Evolutionary conservation across 2,329 filamentous ascomycete genomes (phyloP).

Genomic region (Celoporthe dispersa): DNA sequence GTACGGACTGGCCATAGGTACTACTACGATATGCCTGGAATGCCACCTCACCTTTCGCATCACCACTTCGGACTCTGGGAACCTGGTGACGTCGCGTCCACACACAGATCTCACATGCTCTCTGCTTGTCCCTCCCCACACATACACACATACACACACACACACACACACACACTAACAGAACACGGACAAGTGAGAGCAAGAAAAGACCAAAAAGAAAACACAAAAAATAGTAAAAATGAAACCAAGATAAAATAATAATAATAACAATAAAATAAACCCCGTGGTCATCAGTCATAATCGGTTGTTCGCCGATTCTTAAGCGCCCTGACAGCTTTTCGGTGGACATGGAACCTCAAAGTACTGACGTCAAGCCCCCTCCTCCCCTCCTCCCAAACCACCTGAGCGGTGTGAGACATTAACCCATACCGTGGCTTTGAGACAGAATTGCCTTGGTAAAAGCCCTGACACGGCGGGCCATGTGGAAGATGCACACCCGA

Average conservation of each 20-base stretch:
- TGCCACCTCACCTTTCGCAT: neutral
- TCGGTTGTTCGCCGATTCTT: neutral
- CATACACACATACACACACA: no score
- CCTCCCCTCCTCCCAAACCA: neutral
- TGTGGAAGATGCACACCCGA: neutral
- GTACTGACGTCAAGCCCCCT: neutral
- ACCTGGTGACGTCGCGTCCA: no score
- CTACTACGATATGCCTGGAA: neutral
- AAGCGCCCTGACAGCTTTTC: neutral
- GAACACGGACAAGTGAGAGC: neutral
- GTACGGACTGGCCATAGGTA: no score
- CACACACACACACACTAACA: neutral
- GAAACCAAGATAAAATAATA: neutral
- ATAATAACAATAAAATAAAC: neutral
- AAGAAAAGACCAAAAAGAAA: no score
- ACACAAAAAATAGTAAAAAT: no score
- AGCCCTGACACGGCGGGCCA: slow-evolving; percentile 3
- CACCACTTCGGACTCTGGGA: neutral
- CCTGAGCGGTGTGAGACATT: slow-evolving; percentile 7
- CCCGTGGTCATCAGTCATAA: neutral
- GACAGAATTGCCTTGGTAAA: slow-evolving; percentile 7
- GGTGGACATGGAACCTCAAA: neutral
- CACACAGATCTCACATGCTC: slow-evolving; percentile 10
- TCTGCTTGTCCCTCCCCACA: neutral
- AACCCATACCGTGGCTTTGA: neutral